Evolutionary conservation across 2,329 filamentous ascomycete species (phyloP).

Genomic region (Albifimbria verrucaria): DNA sequence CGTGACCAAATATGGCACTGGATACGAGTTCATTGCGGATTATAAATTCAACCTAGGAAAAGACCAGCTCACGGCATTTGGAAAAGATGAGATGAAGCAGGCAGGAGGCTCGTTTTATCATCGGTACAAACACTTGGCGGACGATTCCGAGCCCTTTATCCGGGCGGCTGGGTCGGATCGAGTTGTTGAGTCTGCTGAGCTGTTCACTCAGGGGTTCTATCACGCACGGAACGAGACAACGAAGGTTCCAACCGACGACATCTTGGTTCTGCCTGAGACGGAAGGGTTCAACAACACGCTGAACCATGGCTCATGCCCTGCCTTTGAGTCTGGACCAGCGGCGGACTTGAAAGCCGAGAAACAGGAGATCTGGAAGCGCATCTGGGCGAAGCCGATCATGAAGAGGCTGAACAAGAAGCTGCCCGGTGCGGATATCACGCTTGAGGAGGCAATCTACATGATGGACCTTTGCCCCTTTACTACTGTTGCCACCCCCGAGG

Average conservation of each 20-base stretch:
- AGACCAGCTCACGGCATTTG: constrained; percentile 66
- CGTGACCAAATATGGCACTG: constrained; percentile 54
- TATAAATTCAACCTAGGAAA: constrained; percentile 70
- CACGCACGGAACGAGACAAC: constrained; percentile 29
- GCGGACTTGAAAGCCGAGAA: constrained; percentile 45
- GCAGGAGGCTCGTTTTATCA: constrained; percentile 74
- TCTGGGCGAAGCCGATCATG: constrained; percentile 67
- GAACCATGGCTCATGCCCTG: constrained; percentile 67
- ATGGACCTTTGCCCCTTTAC: constrained; percentile 91
- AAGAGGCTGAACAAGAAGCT: constrained; percentile 67
- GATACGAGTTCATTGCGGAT: constrained; percentile 66
- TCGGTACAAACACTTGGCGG: constrained; percentile 65
- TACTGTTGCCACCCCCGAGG: constrained; percentile 61
- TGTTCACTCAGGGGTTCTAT: constrained; percentile 75
- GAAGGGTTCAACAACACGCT: constrained; percentile 75
- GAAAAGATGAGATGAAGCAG: constrained; percentile 65
- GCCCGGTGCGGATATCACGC: constrained; percentile 61
- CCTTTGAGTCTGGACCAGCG: constrained; percentile 61
- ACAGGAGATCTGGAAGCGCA: constrained; percentile 54
- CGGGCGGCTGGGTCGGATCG: constrained; percentile 67
- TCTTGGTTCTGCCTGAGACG: constrained; percentile 69
- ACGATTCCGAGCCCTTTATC: constrained; percentile 61
- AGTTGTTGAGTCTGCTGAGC: constrained; percentile 70
- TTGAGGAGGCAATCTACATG: constrained; percentile 61
- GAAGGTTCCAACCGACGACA: constrained; percentile 46